phyloP scores from a whole-genome alignment of 1,284 basidiomycete genomes.

The Sporisorium graminicola region DNA sequence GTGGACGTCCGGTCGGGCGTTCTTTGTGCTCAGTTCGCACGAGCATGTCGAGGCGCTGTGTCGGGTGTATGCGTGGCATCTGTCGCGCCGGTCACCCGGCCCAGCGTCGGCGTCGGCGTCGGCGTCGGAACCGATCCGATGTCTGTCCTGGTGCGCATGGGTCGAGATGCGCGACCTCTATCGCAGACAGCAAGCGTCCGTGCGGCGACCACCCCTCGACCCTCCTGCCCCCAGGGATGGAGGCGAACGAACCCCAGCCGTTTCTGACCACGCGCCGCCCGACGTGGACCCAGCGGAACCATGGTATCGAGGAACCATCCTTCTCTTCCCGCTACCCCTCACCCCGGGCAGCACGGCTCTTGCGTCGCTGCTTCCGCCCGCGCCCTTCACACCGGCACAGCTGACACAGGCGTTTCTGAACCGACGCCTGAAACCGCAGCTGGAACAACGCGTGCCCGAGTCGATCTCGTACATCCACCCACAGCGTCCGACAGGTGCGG shows the following conservation, averaged over 20 bases:
- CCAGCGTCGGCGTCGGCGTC: not conserved
- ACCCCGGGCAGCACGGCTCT: not conserved
- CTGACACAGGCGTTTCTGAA: conserved; percentile 18
- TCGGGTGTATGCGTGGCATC: conserved; percentile 19
- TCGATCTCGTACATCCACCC: conserved; percentile 38
- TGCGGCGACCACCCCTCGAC: not conserved
- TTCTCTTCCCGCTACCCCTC: conserved; percentile 8
- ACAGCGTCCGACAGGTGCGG: not conserved
- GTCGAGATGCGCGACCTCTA: conserved; percentile 20
- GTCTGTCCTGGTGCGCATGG: conserved; percentile 28
- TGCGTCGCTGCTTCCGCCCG: too few relatives aligned
- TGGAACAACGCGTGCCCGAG: conserved; percentile 30
- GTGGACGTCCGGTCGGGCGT: conserved; percentile 35
- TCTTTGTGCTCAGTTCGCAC: conserved; percentile 21
- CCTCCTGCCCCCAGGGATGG: too few relatives aligned
- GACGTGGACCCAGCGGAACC: too few relatives aligned
- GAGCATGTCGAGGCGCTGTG: conserved; percentile 13
- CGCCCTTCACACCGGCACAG: not conserved
- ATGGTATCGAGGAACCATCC: conserved; percentile 26
- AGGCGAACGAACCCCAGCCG: too few relatives aligned
- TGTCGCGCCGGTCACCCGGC: not conserved
- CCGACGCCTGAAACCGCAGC: conserved; percentile 30
- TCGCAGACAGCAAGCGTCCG: not conserved
- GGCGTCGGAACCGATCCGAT: conserved; percentile 18
- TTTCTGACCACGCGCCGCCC: too few relatives aligned